phyloP scores from a whole-genome alignment of 805 yeast genomes.

The Scheffersomyces spartinae region DNA sequence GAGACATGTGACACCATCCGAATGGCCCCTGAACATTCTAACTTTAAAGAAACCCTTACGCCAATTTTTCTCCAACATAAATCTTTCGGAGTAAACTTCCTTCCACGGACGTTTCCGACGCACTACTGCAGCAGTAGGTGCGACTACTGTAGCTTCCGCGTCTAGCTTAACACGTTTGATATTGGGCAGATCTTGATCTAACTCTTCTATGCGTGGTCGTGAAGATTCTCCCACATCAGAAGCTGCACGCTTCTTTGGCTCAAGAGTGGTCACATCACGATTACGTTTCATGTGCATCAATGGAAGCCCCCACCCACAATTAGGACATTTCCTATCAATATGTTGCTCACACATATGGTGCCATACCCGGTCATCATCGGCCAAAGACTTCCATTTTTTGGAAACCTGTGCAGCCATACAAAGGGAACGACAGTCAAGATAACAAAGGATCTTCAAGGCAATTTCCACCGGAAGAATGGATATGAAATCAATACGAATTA shows the following conservation, averaged over 20 bases:
- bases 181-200: conserved; percentile 2
- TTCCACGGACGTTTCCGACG: conserved; percentile 75
- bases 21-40: conserved; percentile 66
- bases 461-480: conserved; percentile 78
- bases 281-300: conserved; percentile 78
- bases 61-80: conserved; percentile 90
- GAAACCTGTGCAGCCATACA: conserved; percentile 93
- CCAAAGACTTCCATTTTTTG: conserved; percentile 73
- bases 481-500: conserved; percentile 84
- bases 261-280: too few species aligned
- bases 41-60: conserved; percentile 63
- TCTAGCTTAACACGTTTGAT: too few species aligned
- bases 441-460: conserved; percentile 74
- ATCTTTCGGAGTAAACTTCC: conserved; percentile 84
- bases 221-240: too few species aligned
- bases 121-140: conserved; percentile 2
- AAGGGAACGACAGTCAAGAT: conserved; percentile 84
- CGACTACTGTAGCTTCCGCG: conserved; percentile 1
- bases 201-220: too few species aligned
- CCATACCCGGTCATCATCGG: conserved; percentile 97
- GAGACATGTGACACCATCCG: conserved; percentile 79
- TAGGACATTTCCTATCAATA: conserved; percentile 92
- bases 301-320: conserved; percentile 99
- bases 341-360: conserved; percentile 98
- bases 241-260: too few species aligned